These are phyloP conservation scores for Dianthus caryophyllus DNA, from an alignment of 148 eudicot genomes.

Conservation along the genomic window DNA sequence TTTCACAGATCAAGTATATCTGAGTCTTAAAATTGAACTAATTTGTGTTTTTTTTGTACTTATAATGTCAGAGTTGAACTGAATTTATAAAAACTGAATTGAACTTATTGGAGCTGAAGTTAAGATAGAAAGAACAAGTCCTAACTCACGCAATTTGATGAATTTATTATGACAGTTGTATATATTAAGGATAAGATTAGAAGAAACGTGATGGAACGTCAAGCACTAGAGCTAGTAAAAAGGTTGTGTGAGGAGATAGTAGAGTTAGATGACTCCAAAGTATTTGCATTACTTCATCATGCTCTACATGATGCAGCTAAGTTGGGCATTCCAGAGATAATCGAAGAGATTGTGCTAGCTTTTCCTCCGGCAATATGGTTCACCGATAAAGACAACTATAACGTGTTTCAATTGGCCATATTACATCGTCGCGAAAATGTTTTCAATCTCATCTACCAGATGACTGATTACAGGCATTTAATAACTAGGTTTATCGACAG, in stretches of 20 bases:
- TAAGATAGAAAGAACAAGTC: too few species aligned
- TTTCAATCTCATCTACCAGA: slow-evolving; percentile 28
- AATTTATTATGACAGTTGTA: slow-evolving; percentile 7
- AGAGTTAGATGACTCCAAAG: slow-evolving; percentile 24
- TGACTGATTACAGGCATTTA: slow-evolving; percentile 19
- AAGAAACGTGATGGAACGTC: not conserved
- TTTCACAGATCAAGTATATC: too few species aligned
- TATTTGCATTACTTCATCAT: slow-evolving; percentile 24
- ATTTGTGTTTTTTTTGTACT: too few species aligned
- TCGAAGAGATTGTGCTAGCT: slow-evolving; percentile 26
- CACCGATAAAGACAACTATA: slow-evolving; percentile 21
- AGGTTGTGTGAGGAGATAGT: slow-evolving; percentile 24
- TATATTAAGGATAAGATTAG: not conserved
- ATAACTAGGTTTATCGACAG: slow-evolving; percentile 21
- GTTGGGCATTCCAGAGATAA: slow-evolving; percentile 23
- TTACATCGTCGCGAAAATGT: slow-evolving; percentile 29
- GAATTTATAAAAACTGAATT: too few species aligned
- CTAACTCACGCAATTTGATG: too few species aligned
- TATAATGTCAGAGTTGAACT: too few species aligned
- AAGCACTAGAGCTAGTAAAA: slow-evolving; percentile 22
- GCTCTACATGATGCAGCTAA: slow-evolving; percentile 28
- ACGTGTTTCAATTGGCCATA: slow-evolving; percentile 28
- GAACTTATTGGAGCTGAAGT: too few species aligned
- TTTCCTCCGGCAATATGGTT: slow-evolving; percentile 31
- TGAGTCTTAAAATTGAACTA: too few species aligned